These are phyloP conservation scores for Parasarocladium wereldwijsianum DNA, from an alignment of 2,329 filamentous ascomycete genomes.

Conservation along the genomic window DNA sequence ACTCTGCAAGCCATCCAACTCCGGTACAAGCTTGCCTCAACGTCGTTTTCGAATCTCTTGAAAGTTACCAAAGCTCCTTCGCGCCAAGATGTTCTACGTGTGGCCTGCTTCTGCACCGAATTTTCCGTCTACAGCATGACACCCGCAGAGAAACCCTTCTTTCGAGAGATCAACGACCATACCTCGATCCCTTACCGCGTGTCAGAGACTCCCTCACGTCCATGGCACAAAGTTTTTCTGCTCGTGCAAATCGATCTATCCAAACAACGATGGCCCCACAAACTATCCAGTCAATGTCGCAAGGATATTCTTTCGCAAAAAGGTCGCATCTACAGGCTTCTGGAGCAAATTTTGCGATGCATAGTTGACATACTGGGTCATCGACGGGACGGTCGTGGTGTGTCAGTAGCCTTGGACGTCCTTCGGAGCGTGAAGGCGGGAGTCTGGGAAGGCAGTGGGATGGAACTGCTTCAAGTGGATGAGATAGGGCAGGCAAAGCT, in stretches of 20 bases:
- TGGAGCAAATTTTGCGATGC: conserved; percentile 22
- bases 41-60: conserved; percentile 17
- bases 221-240: conserved; percentile 62
- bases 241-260: conserved; percentile 60
- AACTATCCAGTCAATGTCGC: conserved; percentile 19
- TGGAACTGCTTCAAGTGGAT: conserved; percentile 72
- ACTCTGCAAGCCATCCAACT: conserved; percentile 15
- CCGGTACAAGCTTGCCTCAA: conserved; percentile 18
- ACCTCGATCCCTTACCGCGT: conserved; percentile 23
- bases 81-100: conserved; percentile 19
- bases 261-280: conserved; percentile 42
- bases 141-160: conserved; percentile 18
- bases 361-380: conserved; percentile 22
- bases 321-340: conserved; percentile 15
- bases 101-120: conserved; percentile 22
- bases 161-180: conserved; percentile 22
- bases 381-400: conserved; percentile 43
- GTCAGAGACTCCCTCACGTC: conserved; percentile 30
- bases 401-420: conserved; percentile 59
- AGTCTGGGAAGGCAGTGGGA: conserved; percentile 67
- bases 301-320: conserved; percentile 18
- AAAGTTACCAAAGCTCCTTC: conserved; percentile 13
- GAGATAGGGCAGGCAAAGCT: conserved; percentile 63
- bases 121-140: conserved; percentile 21
- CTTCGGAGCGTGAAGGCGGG: conserved; percentile 61